phyloP scores from a whole-genome alignment of 2,329 filamentous ascomycete species.

The Scedosporium dehoogii region DNA sequence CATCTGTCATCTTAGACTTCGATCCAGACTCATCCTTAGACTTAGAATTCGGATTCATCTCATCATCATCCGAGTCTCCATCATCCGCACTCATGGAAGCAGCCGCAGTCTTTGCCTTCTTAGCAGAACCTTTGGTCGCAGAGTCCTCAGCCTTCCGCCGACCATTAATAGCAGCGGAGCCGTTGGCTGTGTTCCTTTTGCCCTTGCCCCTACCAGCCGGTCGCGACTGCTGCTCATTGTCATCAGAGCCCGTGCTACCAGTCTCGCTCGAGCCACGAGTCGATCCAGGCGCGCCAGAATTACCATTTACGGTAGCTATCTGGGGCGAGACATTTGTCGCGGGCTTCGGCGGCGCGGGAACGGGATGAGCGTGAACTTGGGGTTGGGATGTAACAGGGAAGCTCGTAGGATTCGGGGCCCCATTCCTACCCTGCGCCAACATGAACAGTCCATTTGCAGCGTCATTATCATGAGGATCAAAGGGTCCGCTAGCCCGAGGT shows the following conservation, averaged over 20 bases:
- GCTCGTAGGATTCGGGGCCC: conserved; percentile 37
- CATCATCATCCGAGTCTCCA: conserved; percentile 38
- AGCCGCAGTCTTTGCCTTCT: conserved; percentile 58
- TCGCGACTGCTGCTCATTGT: conserved; percentile 53
- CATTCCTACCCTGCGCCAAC: conserved; percentile 68
- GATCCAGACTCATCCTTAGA: conserved; percentile 42
- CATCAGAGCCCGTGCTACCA: conserved; percentile 62
- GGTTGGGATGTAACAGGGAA: conserved; percentile 36
- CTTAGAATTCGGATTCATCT: conserved; percentile 36
- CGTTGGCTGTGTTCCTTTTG: conserved; percentile 47
- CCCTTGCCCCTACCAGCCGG: conserved; percentile 56
- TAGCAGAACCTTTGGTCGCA: conserved; percentile 52
- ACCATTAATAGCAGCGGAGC: conserved; percentile 43
- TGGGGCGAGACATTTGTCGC: conserved; percentile 37
- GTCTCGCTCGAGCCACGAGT: conserved; percentile 55
- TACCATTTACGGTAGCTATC: conserved; percentile 38
- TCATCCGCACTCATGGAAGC: conserved; percentile 12
- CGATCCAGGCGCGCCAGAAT: conserved; percentile 22
- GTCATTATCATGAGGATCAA: conserved; percentile 86
- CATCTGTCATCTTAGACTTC: conserved; percentile 85
- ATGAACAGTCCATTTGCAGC: conserved; percentile 91
- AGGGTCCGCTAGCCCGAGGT: conserved; percentile 50
- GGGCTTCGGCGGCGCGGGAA: conserved; percentile 21
- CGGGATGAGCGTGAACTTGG: conserved; percentile 39
- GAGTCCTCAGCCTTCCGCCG: conserved; percentile 70